phyloP scores from a whole-genome alignment of 2,329 filamentous ascomycete genomes.

The Mycosphaerella arachidis region DNA sequence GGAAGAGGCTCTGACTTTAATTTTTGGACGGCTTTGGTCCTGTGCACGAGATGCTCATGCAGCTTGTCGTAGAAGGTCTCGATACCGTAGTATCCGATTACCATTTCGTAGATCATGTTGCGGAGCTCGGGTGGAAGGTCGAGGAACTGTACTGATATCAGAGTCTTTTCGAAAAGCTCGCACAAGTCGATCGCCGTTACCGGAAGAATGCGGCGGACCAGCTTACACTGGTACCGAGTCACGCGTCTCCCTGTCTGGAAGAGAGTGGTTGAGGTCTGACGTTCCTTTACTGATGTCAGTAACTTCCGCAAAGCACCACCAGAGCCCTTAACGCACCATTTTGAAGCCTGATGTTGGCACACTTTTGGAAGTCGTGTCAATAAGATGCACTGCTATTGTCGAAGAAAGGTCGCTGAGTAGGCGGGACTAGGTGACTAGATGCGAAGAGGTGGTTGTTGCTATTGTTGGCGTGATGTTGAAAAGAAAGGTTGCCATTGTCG shows the following conservation, averaged over 20 bases:
- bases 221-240: conserved; percentile 19
- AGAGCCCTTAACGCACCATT: conserved; percentile 6
- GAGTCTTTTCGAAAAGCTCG: neutral
- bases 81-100: conserved; percentile 20
- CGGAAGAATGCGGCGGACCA: conserved; percentile 21
- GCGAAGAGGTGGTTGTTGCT: neutral
- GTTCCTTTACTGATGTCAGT: conserved; percentile 10
- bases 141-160: conserved; percentile 20
- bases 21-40: neutral
- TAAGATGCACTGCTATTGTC: neutral
- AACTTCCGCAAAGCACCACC: neutral
- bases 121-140: conserved; percentile 27
- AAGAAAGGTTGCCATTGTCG: neutral
- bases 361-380: neutral
- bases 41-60: conserved; percentile 6
- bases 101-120: conserved; percentile 24
- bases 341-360: neutral
- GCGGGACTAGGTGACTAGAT: neutral
- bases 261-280: conserved; percentile 11
- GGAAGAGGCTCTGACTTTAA: conserved; percentile 1
- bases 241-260: conserved; percentile 16
- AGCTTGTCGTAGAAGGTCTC: conserved; percentile 19
- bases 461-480: neutral
- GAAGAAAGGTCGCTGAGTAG: neutral
- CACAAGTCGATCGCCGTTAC: neutral